A percentile compares a stretch with the other conserved stretches of the same genome.
Conservation (phyloP, 1,284 basidiomycete species). For the Ganoderma sinense region DNA sequence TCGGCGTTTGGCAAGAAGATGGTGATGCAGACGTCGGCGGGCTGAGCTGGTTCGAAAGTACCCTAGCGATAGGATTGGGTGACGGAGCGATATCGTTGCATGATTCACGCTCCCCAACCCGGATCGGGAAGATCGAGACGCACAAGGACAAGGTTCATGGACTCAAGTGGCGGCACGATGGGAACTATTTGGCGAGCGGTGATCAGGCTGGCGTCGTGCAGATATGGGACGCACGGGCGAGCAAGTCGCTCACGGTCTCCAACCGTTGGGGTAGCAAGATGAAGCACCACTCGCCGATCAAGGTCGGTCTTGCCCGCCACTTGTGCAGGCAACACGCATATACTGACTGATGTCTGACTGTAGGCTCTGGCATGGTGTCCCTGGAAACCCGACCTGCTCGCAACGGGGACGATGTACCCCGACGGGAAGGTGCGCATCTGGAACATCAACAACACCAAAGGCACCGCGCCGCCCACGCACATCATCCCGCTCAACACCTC, state of each 20-base stretch:
- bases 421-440: slow-evolving; percentile 75
- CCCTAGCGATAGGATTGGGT: slow-evolving; percentile 50
- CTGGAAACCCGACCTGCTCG: slow-evolving; percentile 74
- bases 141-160: slow-evolving; percentile 53
- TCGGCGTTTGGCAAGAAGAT: slow-evolving; percentile 46
- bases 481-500: slow-evolving; percentile 62
- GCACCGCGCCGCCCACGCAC: slow-evolving; percentile 57
- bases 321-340: background rate
- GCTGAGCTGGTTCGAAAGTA: slow-evolving; percentile 48
- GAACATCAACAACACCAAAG: slow-evolving; percentile 46
- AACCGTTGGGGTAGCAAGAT: slow-evolving; percentile 51
- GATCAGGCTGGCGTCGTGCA: slow-evolving; percentile 52
- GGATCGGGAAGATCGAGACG: slow-evolving; percentile 39
- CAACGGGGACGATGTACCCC: slow-evolving; percentile 71
- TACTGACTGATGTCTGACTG: background rate
- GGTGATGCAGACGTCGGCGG: slow-evolving; percentile 47
- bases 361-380: slow-evolving; percentile 80
- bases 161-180: slow-evolving; percentile 53
- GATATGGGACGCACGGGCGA: slow-evolving; percentile 53
- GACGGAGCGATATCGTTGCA: slow-evolving; percentile 49
- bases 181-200: slow-evolving; percentile 49
- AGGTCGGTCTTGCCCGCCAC: slow-evolving; percentile 48
- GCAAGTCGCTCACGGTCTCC: slow-evolving; percentile 40
- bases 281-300: slow-evolving; percentile 61
- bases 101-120: slow-evolving; percentile 44